Evolutionary conservation across 2,329 filamentous ascomycete genomes (phyloP).

Genomic region (Magnaporthales sp.): DNA sequence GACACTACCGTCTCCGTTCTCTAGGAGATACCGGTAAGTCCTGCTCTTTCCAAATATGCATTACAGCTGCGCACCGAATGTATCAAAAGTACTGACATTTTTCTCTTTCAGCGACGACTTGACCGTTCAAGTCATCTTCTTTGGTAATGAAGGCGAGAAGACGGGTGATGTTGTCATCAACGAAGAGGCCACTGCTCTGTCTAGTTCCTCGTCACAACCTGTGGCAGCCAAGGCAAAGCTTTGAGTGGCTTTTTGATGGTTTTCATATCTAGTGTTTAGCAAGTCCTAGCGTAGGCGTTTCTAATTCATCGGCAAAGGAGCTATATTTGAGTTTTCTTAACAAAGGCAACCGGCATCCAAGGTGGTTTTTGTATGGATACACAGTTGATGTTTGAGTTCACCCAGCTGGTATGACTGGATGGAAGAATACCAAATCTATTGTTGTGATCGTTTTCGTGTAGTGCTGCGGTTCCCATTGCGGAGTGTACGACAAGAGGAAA

Average conservation of each 20-base stretch:
- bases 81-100: slow-evolving; percentile 4
- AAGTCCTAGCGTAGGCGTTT: slow-evolving; percentile 1
- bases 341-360: neutral
- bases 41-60: neutral
- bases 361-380: neutral
- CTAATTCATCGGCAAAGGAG: neutral
- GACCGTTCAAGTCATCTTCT: slow-evolving; percentile 98
- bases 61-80: too few relatives aligned
- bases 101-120: slow-evolving; percentile 65
- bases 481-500: neutral
- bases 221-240: slow-evolving; percentile 22
- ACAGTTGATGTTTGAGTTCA: neutral
- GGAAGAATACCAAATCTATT: neutral
- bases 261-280: neutral
- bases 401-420: neutral
- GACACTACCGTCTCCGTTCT: slow-evolving; percentile 86
- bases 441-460: too few relatives aligned
- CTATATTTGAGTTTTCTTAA: neutral
- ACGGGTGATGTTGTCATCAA: slow-evolving; percentile 77
- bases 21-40: slow-evolving; percentile 74
- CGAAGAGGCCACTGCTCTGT: slow-evolving; percentile 68
- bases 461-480: too few relatives aligned
- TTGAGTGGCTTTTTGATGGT: slow-evolving; percentile 4
- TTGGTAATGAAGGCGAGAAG: slow-evolving; percentile 65
- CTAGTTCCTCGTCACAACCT: slow-evolving; percentile 14